These are phyloP conservation scores for Fonsecaea erecta DNA, from an alignment of 2,329 filamentous ascomycete genomes.

Conservation along the genomic window DNA sequence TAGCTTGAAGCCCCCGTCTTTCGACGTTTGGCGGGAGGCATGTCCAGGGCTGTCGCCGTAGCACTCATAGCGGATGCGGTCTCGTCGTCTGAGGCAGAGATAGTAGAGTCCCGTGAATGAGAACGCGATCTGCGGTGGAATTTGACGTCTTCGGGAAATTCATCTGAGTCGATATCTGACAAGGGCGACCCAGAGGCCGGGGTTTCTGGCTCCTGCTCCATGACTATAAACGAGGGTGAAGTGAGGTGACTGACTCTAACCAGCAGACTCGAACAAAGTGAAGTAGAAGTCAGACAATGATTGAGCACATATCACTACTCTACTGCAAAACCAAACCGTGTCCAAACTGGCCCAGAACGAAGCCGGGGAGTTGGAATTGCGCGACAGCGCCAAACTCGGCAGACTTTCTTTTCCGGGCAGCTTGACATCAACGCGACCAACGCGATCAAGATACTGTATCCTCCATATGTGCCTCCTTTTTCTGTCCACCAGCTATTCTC, in stretches of 20 bases:
- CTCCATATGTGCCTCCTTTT: neutral
- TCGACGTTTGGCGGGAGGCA: conserved; percentile 56
- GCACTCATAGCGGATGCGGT: conserved; percentile 32
- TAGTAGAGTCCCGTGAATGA: conserved; percentile 42
- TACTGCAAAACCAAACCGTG: neutral
- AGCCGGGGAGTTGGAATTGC: neutral
- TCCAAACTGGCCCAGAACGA: neutral
- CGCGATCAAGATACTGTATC: no score
- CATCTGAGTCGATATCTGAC: conserved; percentile 67
- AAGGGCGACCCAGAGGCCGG: conserved; percentile 65
- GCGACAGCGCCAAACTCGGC: neutral
- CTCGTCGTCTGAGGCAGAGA: conserved; percentile 42
- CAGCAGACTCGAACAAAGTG: neutral
- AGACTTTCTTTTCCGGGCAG: neutral
- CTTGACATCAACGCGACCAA: neutral
- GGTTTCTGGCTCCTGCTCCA: conserved; percentile 31
- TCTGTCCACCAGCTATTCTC: no score
- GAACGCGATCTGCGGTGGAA: conserved; percentile 56
- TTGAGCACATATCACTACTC: neutral
- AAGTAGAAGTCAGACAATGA: neutral
- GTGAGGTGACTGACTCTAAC: neutral
- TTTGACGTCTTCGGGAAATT: conserved; percentile 64
- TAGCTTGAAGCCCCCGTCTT: conserved; percentile 51
- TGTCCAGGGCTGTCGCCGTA: conserved; percentile 40
- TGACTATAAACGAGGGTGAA: neutral